phyloP scores from a whole-genome alignment of 306 rosid genomes.

The Dryas octopetala region DNA sequence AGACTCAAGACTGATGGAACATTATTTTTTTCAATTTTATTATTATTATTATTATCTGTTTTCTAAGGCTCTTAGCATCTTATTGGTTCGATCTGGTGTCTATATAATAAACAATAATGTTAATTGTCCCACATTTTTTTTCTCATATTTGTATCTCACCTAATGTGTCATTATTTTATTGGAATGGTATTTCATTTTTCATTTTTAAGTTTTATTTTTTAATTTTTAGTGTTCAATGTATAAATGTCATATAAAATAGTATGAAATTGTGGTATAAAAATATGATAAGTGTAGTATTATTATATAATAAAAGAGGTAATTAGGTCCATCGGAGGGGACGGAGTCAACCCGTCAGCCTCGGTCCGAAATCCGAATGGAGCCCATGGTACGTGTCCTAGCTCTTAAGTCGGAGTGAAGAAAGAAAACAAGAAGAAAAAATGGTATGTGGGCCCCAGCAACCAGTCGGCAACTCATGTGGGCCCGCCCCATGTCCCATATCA shows the following conservation, averaged over 20 bases:
- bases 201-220: no score
- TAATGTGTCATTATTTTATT: no score
- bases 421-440: no score
- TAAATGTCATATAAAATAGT: no score
- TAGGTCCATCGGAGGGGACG: slow-evolving; percentile 1
- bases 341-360: slow-evolving; percentile 37
- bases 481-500: no score
- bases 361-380: slow-evolving; percentile 24
- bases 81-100: background rate
- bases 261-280: no score
- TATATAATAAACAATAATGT: background rate
- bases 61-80: background rate
- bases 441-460: background rate
- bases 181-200: no score
- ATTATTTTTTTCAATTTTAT: background rate
- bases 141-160: no score
- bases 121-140: no score
- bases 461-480: background rate
- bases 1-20: background rate
- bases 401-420: no score
- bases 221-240: no score
- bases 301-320: background rate
- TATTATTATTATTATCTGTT: background rate
- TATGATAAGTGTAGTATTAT: no score
- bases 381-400: background rate